Base-by-base conservation (phyloP, 2,329 filamentous ascomycete genomes). In the Fusarium dimerum region DNA sequence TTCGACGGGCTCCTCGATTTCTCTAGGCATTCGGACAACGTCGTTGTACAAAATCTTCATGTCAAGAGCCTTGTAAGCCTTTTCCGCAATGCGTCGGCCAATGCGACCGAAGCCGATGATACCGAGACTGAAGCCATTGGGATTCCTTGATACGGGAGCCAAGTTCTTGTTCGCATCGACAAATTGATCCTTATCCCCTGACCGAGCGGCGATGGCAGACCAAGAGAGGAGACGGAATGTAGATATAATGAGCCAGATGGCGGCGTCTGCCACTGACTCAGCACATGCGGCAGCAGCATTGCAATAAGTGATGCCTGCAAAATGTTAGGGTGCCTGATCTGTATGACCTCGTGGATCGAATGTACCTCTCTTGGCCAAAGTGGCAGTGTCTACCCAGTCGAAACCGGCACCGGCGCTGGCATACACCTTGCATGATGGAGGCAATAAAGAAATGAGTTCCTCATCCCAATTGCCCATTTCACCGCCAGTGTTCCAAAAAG, bases 21-120 rank as follows among this genome's bases (percentile, higher is more conserved):
- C 52, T 2, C 40, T 50, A 2, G 62, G 55, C 50, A 65, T 65
- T 17, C 58, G 61, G 1, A 59, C 54, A 1, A 65, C 51, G 26
- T 65, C 63, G 46, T 65, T 65, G 55, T 65, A 65, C 1, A 65
- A 26, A n/a, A 65, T 65, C 46, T 65, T 65, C 63, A 65, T 65
- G 39, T 64, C 62, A 0, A 65, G 59, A 11, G 63, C 63, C 40
- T 64, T 65, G 45, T 65, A 60, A 1, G 63, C 63, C 13, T 65
- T 65, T 32, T 65, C 63, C 2, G 63, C 63, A 20, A 65, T 65
- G 17, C 63, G 62, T 0, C 57, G 61, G 2, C 63, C 63, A 1
- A 65, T 65, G 16, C 63, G 55, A 1, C 63, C 63, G 10, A 65
- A 65, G 20, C 63, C 63, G 3, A 65, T 65, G 41, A 65, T 51